Conservation (phyloP, 2,329 filamentous ascomycete genomes). For the Thyridium curvatum region DNA sequence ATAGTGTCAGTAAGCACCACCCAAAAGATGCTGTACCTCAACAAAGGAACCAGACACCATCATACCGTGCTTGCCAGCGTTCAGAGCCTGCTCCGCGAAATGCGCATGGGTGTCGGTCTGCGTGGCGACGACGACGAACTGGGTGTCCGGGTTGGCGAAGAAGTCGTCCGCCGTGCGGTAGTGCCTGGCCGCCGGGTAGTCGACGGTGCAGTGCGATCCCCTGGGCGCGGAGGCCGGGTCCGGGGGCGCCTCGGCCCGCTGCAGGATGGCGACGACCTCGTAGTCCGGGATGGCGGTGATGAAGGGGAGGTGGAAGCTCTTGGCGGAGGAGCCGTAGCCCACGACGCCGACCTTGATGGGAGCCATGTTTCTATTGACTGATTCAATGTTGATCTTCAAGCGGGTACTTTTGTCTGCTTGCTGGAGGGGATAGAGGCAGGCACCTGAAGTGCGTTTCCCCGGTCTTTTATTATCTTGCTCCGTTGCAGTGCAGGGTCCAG, state of each 20-base stretch:
- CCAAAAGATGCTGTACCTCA: no score
- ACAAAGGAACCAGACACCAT: no score
- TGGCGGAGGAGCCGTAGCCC: conserved; percentile 42
- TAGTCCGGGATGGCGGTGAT: conserved; percentile 39
- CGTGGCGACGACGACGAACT: conserved; percentile 57
- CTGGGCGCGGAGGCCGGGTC: conserved; percentile 5
- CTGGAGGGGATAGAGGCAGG: no score
- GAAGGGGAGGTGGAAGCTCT: conserved; percentile 43
- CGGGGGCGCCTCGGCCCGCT: conserved; percentile 28
- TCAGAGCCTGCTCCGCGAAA: conserved; percentile 47
- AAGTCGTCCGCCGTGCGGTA: conserved; percentile 54
- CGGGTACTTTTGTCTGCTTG: no score
- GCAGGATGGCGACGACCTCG: conserved; percentile 38
- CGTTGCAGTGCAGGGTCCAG: no score
- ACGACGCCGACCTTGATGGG: conserved; percentile 39
- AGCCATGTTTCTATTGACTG: no score
- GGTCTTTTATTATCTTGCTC: no score
- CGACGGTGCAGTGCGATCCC: conserved; percentile 37
- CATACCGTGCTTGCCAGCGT: conserved; percentile 51
- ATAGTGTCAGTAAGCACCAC: no score
- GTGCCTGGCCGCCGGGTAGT: conserved; percentile 42
- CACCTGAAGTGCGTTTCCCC: no score
- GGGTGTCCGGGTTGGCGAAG: conserved; percentile 49
- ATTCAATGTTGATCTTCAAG: no score
- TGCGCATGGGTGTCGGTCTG: conserved; percentile 42